These are phyloP conservation scores for Fusarium solani-melongenae DNA, from an alignment of 2,329 filamentous ascomycete species.

Conservation along the genomic window DNA sequence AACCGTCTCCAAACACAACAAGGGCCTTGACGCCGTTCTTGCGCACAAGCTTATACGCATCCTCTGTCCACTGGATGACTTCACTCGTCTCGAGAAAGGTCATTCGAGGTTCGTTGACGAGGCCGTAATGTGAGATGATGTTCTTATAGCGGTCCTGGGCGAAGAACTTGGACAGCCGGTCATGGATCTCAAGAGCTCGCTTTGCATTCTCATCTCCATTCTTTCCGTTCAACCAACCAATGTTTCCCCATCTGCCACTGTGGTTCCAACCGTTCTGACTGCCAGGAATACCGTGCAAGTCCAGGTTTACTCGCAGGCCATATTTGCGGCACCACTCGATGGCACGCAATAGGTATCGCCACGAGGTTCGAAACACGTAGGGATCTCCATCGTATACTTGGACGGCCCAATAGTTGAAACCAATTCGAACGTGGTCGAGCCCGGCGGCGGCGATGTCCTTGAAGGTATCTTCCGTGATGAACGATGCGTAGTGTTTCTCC, in stretches of 20 bases:
- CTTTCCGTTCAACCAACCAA: constrained; percentile 92
- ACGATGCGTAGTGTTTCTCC: constrained; percentile 93
- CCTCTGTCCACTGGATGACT: constrained; percentile 83
- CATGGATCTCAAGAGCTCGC: constrained; percentile 86
- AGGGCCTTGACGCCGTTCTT: constrained; percentile 78
- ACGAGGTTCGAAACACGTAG: constrained; percentile 86
- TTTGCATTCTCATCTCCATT: constrained; percentile 82
- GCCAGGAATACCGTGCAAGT: constrained; percentile 90
- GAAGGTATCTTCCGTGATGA: constrained; percentile 87
- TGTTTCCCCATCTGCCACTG: constrained; percentile 82
- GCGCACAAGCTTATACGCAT: constrained; percentile 78
- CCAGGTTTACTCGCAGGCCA: constrained; percentile 90
- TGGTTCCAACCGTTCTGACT: constrained; percentile 99
- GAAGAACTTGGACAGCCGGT: constrained; percentile 91
- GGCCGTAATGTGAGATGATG: constrained; percentile 90
- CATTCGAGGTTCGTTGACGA: constrained; percentile 96
- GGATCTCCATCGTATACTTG: constrained; percentile 86
- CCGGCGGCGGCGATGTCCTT: constrained; percentile 86
- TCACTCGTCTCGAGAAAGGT: constrained; percentile 71
- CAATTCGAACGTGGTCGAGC: constrained; percentile 96
- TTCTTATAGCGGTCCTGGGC: constrained; percentile 93
- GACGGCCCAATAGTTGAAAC: constrained; percentile 95
- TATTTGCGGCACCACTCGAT: constrained; percentile 96
- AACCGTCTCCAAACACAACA: constrained; percentile 93
- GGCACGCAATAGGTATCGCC: constrained; percentile 90